Evolutionary conservation across 2,329 filamentous ascomycete species (phyloP).

Genomic region (Aureobasidium leucospermi): DNA sequence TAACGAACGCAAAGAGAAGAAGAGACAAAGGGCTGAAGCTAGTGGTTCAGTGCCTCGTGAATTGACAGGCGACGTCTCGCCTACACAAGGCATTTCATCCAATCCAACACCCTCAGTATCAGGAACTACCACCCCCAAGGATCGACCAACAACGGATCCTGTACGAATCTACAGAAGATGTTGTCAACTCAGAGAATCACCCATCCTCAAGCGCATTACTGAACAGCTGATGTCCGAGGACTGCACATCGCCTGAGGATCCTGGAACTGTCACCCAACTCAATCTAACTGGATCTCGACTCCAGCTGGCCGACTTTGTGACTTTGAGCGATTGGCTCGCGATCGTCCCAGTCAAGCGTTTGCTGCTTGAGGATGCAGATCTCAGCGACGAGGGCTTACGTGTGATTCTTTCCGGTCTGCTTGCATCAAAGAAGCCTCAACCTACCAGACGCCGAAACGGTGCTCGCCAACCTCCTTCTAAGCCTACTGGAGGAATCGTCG

Average conservation of each 20-base stretch:
- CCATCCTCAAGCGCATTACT: constrained; percentile 83
- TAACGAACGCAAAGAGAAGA: constrained; percentile 86
- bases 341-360: constrained; percentile 86
- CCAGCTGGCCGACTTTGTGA: constrained; percentile 74
- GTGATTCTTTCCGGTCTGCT: constrained; percentile 81
- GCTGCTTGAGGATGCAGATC: constrained; percentile 75
- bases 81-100: constrained; percentile 24
- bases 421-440: constrained; percentile 62
- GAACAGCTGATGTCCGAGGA: constrained; percentile 71
- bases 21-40: constrained; percentile 73
- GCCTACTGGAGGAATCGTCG: constrained; percentile 63
- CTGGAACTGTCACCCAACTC: constrained; percentile 72
- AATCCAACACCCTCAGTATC: constrained; percentile 19
- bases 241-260: constrained; percentile 55
- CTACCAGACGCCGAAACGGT: constrained; percentile 20
- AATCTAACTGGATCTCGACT: constrained; percentile 81
- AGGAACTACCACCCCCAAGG: constrained; percentile 33
- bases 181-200: constrained; percentile 87
- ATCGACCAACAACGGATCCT: constrained; percentile 78
- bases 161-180: constrained; percentile 88
- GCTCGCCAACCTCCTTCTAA: constrained; percentile 22
- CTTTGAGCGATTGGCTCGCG: constrained; percentile 86
- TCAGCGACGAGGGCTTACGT: constrained; percentile 79
- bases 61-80: constrained; percentile 56
- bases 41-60: constrained; percentile 84